Conservation (phyloP, 164 flowering plant genomes). For the Liquidambar formosana region DNA sequence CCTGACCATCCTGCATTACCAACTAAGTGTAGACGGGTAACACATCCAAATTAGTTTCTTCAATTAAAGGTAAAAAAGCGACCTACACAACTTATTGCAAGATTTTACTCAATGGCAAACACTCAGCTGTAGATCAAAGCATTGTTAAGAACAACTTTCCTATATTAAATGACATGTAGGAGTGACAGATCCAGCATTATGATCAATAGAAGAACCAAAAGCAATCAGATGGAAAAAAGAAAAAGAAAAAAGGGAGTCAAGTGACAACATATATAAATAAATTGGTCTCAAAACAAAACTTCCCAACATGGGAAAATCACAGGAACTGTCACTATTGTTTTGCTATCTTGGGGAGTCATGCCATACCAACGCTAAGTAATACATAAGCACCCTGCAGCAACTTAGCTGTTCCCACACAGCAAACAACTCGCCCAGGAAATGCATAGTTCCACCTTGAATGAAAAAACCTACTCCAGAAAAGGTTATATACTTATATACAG, state of each 20-base stretch:
- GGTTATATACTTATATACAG: conserved; percentile 41
- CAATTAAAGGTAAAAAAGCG: no score
- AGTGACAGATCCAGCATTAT: neutral
- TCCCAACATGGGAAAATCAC: conserved; percentile 25
- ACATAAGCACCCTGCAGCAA: conserved; percentile 13
- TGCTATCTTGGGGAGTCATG: conserved; percentile 15
- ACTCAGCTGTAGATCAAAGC: no score
- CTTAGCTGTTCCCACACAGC: conserved; percentile 6
- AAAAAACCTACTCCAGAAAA: conserved; percentile 22
- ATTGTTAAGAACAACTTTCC: no score
- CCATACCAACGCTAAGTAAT: conserved; percentile 14
- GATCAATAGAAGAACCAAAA: conserved; percentile 3
- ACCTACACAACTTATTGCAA: no score
- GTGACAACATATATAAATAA: conserved; percentile 23
- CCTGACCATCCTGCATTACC: no score
- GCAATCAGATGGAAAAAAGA: conserved; percentile 1
- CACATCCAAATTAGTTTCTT: no score
- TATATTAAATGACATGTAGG: no score
- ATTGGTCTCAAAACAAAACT: conserved; percentile 31
- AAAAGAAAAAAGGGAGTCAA: conserved; percentile 8
- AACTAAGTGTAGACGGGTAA: no score
- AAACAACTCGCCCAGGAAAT: conserved; percentile 11
- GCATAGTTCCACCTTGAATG: conserved; percentile 11
- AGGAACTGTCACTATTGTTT: neutral
- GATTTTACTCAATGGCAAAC: no score